Conservation (phyloP, 164 flowering plant genomes). For the Nymphaea thermarum region DNA sequence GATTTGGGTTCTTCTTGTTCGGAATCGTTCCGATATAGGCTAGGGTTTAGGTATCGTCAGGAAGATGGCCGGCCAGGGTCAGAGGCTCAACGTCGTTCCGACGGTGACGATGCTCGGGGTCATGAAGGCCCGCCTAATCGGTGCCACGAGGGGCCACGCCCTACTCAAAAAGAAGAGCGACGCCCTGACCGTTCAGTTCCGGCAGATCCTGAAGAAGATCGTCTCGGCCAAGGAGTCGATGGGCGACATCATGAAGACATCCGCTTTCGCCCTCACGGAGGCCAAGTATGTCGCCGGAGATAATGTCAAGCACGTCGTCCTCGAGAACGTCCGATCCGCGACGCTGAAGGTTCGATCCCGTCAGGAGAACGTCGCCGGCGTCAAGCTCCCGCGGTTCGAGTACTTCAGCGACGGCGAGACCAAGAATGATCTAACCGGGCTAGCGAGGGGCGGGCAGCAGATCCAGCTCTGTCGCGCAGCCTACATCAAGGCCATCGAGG, state of each 20-base stretch:
- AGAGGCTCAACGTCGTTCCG: conserved; percentile 85
- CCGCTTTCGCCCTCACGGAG: conserved; percentile 82
- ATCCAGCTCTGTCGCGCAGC: conserved; percentile 77
- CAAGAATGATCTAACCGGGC: conserved; percentile 83
- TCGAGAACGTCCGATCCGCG: conserved; percentile 76
- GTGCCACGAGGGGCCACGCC: conserved; percentile 97
- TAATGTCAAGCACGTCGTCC: conserved; percentile 74
- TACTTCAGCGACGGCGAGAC: conserved; percentile 78
- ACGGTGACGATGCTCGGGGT: conserved; percentile 89
- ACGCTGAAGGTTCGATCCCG: conserved; percentile 69
- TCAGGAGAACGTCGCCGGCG: conserved; percentile 86
- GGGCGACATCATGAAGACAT: conserved; percentile 85
- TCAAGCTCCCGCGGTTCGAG: conserved; percentile 87
- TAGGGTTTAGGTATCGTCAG: not conserved
- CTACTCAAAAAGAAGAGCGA: conserved; percentile 96
- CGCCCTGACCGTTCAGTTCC: conserved; percentile 85
- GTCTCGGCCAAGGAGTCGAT: conserved; percentile 81
- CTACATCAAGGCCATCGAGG: conserved; percentile 76
- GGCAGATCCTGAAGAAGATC: conserved; percentile 79
- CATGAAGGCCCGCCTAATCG: conserved; percentile 81
- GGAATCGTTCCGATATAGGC: not conserved
- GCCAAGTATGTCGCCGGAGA: conserved; percentile 96
- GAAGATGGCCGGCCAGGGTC: conserved; percentile 81
- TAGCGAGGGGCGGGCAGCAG: conserved; percentile 96
- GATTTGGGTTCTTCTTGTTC: not conserved